A percentile compares a stretch with the other conserved stretches of the same genome.
These are phyloP conservation scores for Coleophoma crateriformis DNA, from an alignment of 2,329 filamentous ascomycete species.

Conservation along the genomic window DNA sequence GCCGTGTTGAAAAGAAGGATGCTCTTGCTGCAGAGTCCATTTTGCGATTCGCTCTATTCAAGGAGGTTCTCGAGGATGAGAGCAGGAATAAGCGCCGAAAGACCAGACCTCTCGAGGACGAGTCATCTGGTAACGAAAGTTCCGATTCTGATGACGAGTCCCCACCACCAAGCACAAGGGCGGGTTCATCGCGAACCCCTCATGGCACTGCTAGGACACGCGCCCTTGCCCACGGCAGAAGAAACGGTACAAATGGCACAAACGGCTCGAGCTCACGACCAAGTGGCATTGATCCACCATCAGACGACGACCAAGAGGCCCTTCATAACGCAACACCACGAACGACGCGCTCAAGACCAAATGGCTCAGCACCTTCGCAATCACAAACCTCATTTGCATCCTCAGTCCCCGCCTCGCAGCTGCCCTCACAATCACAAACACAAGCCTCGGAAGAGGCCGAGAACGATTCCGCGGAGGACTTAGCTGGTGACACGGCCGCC, in stretches of 20 bases:
- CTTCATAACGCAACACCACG: slow-evolving; percentile 27
- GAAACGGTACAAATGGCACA: slow-evolving; percentile 22
- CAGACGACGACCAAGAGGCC: slow-evolving; percentile 34
- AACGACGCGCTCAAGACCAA: slow-evolving; percentile 14
- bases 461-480: slow-evolving; percentile 15
- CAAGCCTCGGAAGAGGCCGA: slow-evolving; percentile 7
- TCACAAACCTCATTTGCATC: slow-evolving; percentile 34
- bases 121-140: slow-evolving; percentile 56
- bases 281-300: slow-evolving; percentile 34
- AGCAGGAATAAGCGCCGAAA: slow-evolving; percentile 80
- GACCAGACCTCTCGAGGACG: slow-evolving; percentile 51
- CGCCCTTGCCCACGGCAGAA: slow-evolving; percentile 21
- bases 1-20: slow-evolving; percentile 83
- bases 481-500: slow-evolving; percentile 20
- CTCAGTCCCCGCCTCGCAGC: slow-evolving; percentile 28
- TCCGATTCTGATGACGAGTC: slow-evolving; percentile 37
- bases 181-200: slow-evolving; percentile 25
- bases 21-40: slow-evolving; percentile 84
- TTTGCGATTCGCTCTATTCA: slow-evolving; percentile 91
- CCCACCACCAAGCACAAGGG: slow-evolving; percentile 19
- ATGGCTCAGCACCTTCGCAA: slow-evolving; percentile 11
- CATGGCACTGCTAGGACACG: slow-evolving; percentile 26
- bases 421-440: slow-evolving; percentile 20
- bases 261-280: slow-evolving; percentile 28
- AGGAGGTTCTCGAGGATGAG: slow-evolving; percentile 79